A percentile compares a stretch with the other conserved stretches of the same genome.
These are phyloP conservation scores for Dichotomopilus funicola DNA, from an alignment of 2,329 filamentous ascomycete genomes.

Conservation along the genomic window DNA sequence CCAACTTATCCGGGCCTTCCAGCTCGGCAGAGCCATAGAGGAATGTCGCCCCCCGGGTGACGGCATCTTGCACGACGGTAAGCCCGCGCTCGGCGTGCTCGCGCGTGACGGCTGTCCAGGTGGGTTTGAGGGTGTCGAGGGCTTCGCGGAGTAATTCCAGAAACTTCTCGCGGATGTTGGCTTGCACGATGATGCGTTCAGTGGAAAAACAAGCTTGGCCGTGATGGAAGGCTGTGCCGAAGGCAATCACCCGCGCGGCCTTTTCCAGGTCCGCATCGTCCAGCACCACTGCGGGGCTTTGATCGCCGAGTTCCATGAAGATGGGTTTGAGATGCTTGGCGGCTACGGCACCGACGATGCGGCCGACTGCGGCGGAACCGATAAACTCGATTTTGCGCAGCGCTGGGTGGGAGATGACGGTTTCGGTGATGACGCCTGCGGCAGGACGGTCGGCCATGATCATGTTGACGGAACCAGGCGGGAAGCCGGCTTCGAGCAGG, in stretches of 20 bases:
- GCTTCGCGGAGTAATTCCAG: neutral
- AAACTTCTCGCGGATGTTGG: neutral
- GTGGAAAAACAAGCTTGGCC: neutral
- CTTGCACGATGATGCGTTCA: neutral
- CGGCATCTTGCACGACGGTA: neutral
- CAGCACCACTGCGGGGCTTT: neutral
- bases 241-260: neutral
- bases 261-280: neutral
- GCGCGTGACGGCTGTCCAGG: neutral
- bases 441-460: neutral
- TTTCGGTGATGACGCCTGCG: neutral
- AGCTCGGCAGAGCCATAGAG: neutral
- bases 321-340: neutral
- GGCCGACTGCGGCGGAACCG: neutral
- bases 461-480: neutral
- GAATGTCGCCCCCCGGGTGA: neutral
- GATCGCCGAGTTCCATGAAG: neutral
- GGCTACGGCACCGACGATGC: neutral
- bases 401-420: neutral
- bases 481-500: neutral
- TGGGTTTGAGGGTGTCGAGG: neutral
- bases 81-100: neutral
- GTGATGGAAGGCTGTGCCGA: neutral
- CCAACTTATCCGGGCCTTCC: neutral
- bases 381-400: neutral